Conservation (phyloP, 208 protist species). For the Angomonas ambiguus region DNA sequence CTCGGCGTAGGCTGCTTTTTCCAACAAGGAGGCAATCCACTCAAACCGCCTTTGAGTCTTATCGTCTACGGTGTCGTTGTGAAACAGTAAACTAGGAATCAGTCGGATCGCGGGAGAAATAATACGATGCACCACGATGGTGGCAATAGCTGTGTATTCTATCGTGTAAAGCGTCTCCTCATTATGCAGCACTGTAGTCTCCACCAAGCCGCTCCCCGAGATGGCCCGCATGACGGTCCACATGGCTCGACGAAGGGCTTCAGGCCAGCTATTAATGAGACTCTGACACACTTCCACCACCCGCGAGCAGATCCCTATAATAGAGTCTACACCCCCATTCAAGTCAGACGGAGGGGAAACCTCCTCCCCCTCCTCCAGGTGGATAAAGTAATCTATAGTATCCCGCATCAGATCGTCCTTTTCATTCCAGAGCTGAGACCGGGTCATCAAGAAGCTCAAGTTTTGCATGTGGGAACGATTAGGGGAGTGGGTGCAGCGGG, state of each 20-base stretch:
- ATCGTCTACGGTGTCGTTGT: conserved; percentile 13
- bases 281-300: conserved; percentile 6
- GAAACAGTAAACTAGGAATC: conserved; percentile 21
- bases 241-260: conserved; percentile 20
- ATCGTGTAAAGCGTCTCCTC: conserved; percentile 11
- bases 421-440: conserved; percentile 5
- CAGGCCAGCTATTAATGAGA: conserved; percentile 19
- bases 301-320: neutral
- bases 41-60: conserved; percentile 23
- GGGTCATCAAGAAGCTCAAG: conserved; percentile 9
- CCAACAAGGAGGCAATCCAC: conserved; percentile 3
- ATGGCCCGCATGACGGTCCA: conserved; percentile 26
- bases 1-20: conserved; percentile 35
- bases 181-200: neutral
- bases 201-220: conserved; percentile 13
- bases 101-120: conserved; percentile 29
- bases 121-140: conserved; percentile 25
- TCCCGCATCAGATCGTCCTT: conserved; percentile 12
- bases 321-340: neutral
- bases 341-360: no score
- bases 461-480: neutral
- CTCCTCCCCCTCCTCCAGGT: conserved; percentile 3
- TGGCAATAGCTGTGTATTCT: conserved; percentile 38
- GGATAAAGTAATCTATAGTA: conserved; percentile 22
- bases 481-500: neutral